A percentile compares a stretch with the other conserved stretches of the same genome.
These are phyloP conservation scores for Chlamydomonas sp. DNA, from an alignment of 139 green algal genomes.

Conservation along the genomic window DNA sequence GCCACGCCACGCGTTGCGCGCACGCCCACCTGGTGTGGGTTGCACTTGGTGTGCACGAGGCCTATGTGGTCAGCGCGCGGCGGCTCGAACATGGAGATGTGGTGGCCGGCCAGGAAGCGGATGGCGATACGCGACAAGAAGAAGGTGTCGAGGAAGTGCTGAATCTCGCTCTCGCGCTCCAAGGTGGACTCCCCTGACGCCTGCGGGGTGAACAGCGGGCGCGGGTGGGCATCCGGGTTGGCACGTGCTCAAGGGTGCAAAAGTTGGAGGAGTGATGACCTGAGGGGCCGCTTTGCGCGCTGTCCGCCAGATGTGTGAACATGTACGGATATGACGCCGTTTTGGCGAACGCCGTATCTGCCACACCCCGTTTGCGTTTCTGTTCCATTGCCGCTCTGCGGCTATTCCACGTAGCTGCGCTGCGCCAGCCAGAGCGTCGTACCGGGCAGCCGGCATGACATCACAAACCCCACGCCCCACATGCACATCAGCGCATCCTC, in stretches of 20 bases:
- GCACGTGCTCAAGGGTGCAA: too few species aligned
- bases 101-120: slow-evolving; percentile 95
- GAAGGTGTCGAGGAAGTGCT: slow-evolving; percentile 96
- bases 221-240: not conserved
- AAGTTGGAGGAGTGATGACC: not conserved
- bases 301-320: too few species aligned
- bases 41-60: slow-evolving; percentile 89
- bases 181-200: slow-evolving; percentile 2
- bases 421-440: not conserved
- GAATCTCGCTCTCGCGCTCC: slow-evolving; percentile 61
- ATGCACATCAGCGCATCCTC: too few species aligned
- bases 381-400: too few species aligned
- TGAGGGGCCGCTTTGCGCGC: not conserved
- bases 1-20: not conserved
- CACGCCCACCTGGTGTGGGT: slow-evolving; percentile 50
- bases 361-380: too few species aligned
- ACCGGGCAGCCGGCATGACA: not conserved
- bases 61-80: slow-evolving; percentile 78
- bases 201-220: not conserved
- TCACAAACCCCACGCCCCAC: not conserved
- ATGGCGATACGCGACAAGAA: slow-evolving; percentile 98
- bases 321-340: too few species aligned
- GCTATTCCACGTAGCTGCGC: too few species aligned
- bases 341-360: too few species aligned
- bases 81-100: slow-evolving; percentile 90